Evolutionary conservation across 768 basidiomycete species (phyloP).

Genomic region (Termitomyces sp.): DNA sequence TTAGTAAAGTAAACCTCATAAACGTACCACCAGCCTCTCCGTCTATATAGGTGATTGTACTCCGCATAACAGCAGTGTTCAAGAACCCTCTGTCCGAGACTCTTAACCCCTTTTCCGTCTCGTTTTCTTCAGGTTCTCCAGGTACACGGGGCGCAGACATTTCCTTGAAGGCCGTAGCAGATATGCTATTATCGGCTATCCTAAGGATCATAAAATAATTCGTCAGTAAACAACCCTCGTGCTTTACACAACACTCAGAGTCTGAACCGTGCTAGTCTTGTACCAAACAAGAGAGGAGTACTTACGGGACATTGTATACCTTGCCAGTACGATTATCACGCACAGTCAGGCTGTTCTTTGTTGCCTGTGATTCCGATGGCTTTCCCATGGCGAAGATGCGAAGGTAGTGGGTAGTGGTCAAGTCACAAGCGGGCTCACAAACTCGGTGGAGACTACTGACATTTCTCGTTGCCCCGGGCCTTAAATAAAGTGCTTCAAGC

Average conservation of each 20-base stretch:
- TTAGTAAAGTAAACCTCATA: neutral
- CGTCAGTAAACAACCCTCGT: neutral
- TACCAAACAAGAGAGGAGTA: constrained; percentile 11
- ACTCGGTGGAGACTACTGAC: constrained; percentile 4
- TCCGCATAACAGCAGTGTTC: constrained; percentile 79
- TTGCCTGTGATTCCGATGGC: constrained; percentile 6
- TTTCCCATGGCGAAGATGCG: constrained; percentile 13
- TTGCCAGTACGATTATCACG: constrained; percentile 85
- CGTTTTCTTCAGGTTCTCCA: constrained; percentile 75
- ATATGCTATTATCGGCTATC: constrained; percentile 75
- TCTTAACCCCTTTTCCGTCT: constrained; percentile 77
- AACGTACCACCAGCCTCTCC: constrained; percentile 74
- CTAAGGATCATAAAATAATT: constrained; percentile 30
- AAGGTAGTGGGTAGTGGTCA: neutral
- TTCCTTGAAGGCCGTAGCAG: constrained; percentile 78
- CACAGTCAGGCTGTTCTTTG: constrained; percentile 52
- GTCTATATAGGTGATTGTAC: constrained; percentile 87
- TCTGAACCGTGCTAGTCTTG: neutral
- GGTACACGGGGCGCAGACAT: constrained; percentile 56
- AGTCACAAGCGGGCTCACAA: neutral
- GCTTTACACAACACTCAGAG: neutral
- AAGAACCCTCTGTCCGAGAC: constrained; percentile 79
- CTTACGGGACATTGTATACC: constrained; percentile 70
- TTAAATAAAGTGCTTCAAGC: neutral
- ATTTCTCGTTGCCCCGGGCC: constrained; percentile 4